Evolutionary conservation across 176 grass and related monocot species (phyloP).

Genomic region (Avena insularis): DNA sequence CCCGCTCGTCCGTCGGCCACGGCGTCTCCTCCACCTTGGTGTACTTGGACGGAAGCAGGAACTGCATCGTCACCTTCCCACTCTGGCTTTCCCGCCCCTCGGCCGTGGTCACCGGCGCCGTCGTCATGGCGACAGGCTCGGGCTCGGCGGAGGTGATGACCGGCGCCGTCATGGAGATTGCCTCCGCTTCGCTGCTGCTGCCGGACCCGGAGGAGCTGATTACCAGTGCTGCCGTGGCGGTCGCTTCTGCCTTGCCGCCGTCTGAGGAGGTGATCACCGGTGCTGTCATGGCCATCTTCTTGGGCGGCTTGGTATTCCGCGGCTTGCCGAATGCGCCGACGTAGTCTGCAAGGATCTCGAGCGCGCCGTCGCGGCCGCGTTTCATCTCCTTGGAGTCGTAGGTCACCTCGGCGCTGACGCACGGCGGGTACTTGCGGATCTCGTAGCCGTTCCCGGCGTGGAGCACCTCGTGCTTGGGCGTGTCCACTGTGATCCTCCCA

Average conservation of each 20-base stretch:
- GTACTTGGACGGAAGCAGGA: constrained; percentile 86
- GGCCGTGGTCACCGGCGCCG: constrained; percentile 68
- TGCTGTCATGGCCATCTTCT: constrained; percentile 87
- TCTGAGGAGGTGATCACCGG: constrained; percentile 58
- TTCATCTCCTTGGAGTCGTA: constrained; percentile 70
- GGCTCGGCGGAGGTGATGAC: constrained; percentile 67
- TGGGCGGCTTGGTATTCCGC: constrained; percentile 69
- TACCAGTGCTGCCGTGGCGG: constrained; percentile 77
- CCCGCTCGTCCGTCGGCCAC: constrained; percentile 68
- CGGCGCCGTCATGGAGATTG: constrained; percentile 81
- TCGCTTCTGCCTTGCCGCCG: constrained; percentile 40
- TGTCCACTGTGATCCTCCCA: constrained; percentile 89
- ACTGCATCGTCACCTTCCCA: constrained; percentile 70
- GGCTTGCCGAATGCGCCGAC: constrained; percentile 84
- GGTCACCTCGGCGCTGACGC: constrained; percentile 79
- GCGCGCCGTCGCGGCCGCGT: constrained; percentile 70
- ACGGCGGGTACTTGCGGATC: constrained; percentile 75
- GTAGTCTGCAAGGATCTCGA: constrained; percentile 81
- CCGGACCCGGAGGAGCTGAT: constrained; percentile 44
- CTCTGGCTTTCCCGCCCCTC: constrained; percentile 20
- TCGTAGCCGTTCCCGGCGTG: constrained; percentile 78
- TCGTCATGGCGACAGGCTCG: constrained; percentile 70
- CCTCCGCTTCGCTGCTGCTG: constrained; percentile 36
- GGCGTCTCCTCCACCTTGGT: constrained; percentile 65
- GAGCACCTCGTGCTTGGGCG: constrained; percentile 83